Base-by-base conservation (phyloP, 306 rosid genomes). In the Prunus armeniaca region DNA sequence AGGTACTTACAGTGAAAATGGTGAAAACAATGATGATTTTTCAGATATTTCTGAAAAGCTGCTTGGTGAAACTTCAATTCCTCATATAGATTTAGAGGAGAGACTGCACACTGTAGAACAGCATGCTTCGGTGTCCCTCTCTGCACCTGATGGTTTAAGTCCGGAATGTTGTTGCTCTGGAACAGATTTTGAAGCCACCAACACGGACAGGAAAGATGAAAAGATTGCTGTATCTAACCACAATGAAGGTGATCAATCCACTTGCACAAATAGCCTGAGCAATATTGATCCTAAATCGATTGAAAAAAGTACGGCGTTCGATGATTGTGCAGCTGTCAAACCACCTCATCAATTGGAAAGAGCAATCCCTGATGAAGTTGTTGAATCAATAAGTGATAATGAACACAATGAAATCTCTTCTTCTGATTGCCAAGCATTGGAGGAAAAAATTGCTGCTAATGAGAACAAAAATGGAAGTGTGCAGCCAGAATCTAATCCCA, bases 401-500 rank as follows among this genome's bases (percentile, higher is more conserved):
- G 86, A 78, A 34, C 38, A 67, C 22, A 74, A 79, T 20, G n/a
- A 54, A 82, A 65, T 71, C 14, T 62, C 63, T 78, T 77, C 86
- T 75, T 52, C 74, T 65, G 75, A 67, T 72, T 15, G 22, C 50
- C 78, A 70, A 70, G 67, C 55, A 56, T 61, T 20, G 82, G 78
- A 69, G 80, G 87, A 78, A 70, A 80, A 69, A 52, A 70, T 20
- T 27, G 41, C 12, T 7, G 65, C 65, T 66, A 24, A 41, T 43
- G 86, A 80, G 32, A 51, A 56, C 20, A 69, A 78, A 64, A 62
- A 65, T 61, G 72, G 62, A 45, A 71, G 65, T 49, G 57, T 65
- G 74, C 82, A 80, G 76, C 62, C 60, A 14, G 82, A 84, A n/a
- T 66, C 71, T 12, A 66, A 77, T 70, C 65, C 76, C 49, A 79